Percentiles rank a stretch among this genome's conserved stretches.
Evolutionary conservation across 306 rosid genomes (phyloP).

Genomic region (Pyrus betulifolia): DNA sequence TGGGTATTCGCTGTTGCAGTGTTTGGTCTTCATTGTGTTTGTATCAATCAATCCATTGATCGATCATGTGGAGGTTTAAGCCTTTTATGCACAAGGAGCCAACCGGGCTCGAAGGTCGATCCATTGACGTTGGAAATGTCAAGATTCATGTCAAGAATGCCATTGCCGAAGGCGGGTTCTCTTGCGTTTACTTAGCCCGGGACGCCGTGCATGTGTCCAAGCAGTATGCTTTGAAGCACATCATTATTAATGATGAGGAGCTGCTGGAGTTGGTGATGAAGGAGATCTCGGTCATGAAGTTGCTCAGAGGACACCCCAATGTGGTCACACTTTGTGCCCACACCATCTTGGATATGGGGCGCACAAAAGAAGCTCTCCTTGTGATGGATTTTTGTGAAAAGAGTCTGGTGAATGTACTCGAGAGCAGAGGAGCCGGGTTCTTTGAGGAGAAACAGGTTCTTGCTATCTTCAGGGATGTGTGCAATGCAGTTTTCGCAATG

Average conservation of each 20-base stretch:
- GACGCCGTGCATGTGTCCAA: slow-evolving; percentile 67
- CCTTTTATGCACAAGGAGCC: slow-evolving; percentile 86
- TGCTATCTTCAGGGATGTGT: slow-evolving; percentile 77
- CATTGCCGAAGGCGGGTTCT: slow-evolving; percentile 98
- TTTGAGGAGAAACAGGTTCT: slow-evolving; percentile 85
- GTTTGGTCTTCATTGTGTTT: neutral
- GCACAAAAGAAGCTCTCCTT: slow-evolving; percentile 88
- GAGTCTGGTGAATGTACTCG: slow-evolving; percentile 80
- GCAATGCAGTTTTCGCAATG: slow-evolving; percentile 91
- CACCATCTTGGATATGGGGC: slow-evolving; percentile 78
- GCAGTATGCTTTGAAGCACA: slow-evolving; percentile 96
- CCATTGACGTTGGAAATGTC: slow-evolving; percentile 76
- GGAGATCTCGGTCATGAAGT: slow-evolving; percentile 79
- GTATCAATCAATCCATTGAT: neutral
- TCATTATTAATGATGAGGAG: slow-evolving; percentile 85
- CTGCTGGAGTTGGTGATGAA: slow-evolving; percentile 71
- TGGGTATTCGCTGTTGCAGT: neutral
- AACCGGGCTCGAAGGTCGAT: slow-evolving; percentile 84
- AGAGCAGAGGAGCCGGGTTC: slow-evolving; percentile 78
- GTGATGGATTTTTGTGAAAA: slow-evolving; percentile 93
- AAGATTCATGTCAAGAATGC: slow-evolving; percentile 64
- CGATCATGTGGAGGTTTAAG: slow-evolving; percentile 88
- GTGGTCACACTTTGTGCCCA: slow-evolving; percentile 74
- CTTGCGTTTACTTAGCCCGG: slow-evolving; percentile 88
- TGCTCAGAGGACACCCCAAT: slow-evolving; percentile 82